These are phyloP conservation scores for Morella rubra DNA, from an alignment of 306 rosid genomes.

Conservation along the genomic window DNA sequence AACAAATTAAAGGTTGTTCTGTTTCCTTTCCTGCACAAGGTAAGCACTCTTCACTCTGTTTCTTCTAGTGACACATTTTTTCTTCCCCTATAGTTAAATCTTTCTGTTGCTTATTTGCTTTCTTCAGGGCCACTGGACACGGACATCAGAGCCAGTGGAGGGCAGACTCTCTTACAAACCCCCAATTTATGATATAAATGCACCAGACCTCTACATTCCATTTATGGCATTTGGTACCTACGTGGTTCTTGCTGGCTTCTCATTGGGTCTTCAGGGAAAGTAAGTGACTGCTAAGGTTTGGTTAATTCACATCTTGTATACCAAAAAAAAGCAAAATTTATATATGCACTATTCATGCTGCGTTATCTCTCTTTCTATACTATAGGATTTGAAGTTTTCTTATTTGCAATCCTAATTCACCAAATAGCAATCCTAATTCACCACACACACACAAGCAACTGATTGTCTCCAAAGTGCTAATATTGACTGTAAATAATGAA, in stretches of 20 bases:
- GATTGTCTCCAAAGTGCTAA: no score
- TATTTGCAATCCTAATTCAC: no score
- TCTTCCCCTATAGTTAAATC: slow-evolving; percentile 9
- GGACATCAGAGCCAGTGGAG: slow-evolving; percentile 96
- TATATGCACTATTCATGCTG: no score
- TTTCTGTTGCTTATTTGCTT: slow-evolving; percentile 24
- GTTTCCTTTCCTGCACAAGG: slow-evolving; percentile 94
- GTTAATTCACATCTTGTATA: no score
- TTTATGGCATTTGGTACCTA: slow-evolving; percentile 98
- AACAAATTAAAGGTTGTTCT: slow-evolving; percentile 96
- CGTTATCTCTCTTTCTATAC: no score
- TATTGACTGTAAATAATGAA: no score
- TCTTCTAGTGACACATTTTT: slow-evolving; percentile 9
- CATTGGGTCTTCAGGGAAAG: slow-evolving; percentile 92
- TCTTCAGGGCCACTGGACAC: slow-evolving; percentile 94
- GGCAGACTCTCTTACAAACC: slow-evolving; percentile 96
- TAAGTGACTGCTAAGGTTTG: slow-evolving; percentile 30
- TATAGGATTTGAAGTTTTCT: no score
- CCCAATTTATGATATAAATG: slow-evolving; percentile 91
- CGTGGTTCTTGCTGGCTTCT: slow-evolving; percentile 90
- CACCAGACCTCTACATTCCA: slow-evolving; percentile 94
- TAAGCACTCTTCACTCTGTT: slow-evolving; percentile 33
- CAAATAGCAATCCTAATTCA: no score
- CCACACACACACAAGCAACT: no score
- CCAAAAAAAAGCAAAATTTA: no score